These are phyloP conservation scores for Beauveria brongniartii DNA, from an alignment of 2,329 filamentous ascomycete species.

Conservation along the genomic window DNA sequence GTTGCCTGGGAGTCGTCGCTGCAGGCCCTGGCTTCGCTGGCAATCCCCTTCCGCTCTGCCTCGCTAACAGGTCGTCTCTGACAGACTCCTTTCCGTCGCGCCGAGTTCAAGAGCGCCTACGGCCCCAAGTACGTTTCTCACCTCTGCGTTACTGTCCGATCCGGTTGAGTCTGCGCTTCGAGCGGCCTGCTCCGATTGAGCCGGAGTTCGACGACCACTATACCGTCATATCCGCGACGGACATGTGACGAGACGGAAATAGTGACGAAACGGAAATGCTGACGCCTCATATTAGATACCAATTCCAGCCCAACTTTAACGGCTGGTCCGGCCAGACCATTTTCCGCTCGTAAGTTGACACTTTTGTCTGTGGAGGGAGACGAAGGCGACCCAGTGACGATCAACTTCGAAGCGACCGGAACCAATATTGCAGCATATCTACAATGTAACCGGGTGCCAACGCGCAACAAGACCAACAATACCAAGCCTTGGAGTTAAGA, in stretches of 20 bases:
- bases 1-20: not conserved
- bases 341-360: constrained; percentile 42
- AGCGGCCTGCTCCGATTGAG: not conserved
- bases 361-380: not conserved
- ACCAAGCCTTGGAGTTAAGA: not conserved
- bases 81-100: constrained; percentile 40
- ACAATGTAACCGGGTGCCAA: not conserved
- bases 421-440: no score
- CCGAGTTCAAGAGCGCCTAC: constrained; percentile 53
- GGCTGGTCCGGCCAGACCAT: constrained; percentile 44
- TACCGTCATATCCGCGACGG: not conserved
- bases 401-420: not conserved
- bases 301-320: constrained; percentile 45
- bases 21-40: not conserved
- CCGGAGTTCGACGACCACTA: not conserved
- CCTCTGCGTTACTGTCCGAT: not conserved
- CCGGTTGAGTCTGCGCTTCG: not conserved
- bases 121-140: constrained; percentile 51
- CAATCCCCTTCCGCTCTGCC: not conserved
- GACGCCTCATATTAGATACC: constrained; percentile 42
- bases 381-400: not conserved
- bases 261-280: constrained; percentile 23
- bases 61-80: constrained; percentile 15
- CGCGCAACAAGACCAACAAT: not conserved
- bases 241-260: constrained; percentile 1